These are phyloP conservation scores for Phyllachora maydis DNA, from an alignment of 2,329 filamentous ascomycete species.

Conservation along the genomic window DNA sequence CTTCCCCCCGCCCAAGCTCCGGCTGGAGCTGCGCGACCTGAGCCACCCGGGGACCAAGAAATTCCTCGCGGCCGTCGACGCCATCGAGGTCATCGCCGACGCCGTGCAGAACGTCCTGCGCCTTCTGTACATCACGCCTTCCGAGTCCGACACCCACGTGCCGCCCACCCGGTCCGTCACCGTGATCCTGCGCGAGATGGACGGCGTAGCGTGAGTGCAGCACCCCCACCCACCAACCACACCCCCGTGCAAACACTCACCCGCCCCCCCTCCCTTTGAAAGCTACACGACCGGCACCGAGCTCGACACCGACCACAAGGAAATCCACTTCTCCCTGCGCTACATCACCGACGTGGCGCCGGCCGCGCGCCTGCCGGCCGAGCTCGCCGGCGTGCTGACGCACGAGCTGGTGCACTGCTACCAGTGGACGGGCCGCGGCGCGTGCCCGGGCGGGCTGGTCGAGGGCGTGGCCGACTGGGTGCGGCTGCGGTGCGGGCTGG, in stretches of 20 bases:
- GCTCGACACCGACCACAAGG: constrained; percentile 72
- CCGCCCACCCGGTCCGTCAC: constrained; percentile 70
- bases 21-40: constrained; percentile 37
- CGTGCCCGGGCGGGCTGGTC: constrained; percentile 55
- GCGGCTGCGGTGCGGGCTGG: constrained; percentile 49
- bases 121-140: constrained; percentile 43
- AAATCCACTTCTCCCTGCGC: constrained; percentile 67
- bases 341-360: constrained; percentile 40
- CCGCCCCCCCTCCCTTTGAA: background rate
- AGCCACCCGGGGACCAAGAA: constrained; percentile 35
- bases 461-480: constrained; percentile 94
- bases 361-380: constrained; percentile 23
- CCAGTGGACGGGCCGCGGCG: constrained; percentile 49
- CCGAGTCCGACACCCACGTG: constrained; percentile 16
- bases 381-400: constrained; percentile 67
- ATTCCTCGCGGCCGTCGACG: constrained; percentile 49
- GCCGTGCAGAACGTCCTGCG: constrained; percentile 49
- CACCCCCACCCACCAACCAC: constrained; percentile 28
- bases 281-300: constrained; percentile 33
- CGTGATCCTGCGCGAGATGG: constrained; percentile 57
- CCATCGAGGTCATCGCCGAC: constrained; percentile 35
- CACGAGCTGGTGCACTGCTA: constrained; percentile 94
- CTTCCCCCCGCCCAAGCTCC: constrained; percentile 31
- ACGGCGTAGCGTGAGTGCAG: constrained; percentile 70
- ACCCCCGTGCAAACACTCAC: background rate